Evolutionary conservation across 129 eudicot genomes (phyloP), one percentile per base, ranked within the genome.

Genomic region (Glebionis coronaria): DNA sequence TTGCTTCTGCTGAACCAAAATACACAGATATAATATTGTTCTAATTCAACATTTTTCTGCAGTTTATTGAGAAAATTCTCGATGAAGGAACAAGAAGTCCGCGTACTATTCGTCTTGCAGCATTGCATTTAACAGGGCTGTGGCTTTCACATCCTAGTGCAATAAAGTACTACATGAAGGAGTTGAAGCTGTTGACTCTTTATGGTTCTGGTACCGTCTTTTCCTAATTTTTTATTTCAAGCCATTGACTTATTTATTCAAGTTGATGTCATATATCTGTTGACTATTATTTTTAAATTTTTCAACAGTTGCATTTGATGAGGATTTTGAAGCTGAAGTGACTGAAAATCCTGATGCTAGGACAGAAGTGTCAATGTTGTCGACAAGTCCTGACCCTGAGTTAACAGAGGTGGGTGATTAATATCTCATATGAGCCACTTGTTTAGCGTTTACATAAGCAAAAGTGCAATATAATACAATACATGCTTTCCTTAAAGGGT

Each of bases 31-130:
- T 51, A 56, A 49, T 40, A 49, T 28, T 78, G 66, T 18, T 67
- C 23, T 67, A 51, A 65, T 9, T 12, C 70, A 44, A 55, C 56
- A 23, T 44, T 23, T 74, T 75, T 61, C 70, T 76, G 74, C 83
- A 90, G 99, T 82, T 94, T 68, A 82, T 87, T 56, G 88, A 83
- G 79, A 84, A 84, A 72, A 76, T 94, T 75, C 77, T 94, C n/a
- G 93, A 94, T 76, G 95, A 94, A 84, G 99, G 99, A 66, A 77
- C 87, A 65, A 85, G 80, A 83, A 94, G 99, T 81, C 99, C 99
- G 7, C 97, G 99, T 29, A 94, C 99, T 16, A 87, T 84, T 68
- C 99, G 99, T 63, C 95, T 94, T 42, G 85, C 94, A 61, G 97
- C 99, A 53, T 83, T 94, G 69, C 99, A 94, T 86, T 82, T 94